These are phyloP conservation scores for Leucocoprinus leucothites DNA, from an alignment of 768 basidiomycete genomes.

Conservation along the genomic window DNA sequence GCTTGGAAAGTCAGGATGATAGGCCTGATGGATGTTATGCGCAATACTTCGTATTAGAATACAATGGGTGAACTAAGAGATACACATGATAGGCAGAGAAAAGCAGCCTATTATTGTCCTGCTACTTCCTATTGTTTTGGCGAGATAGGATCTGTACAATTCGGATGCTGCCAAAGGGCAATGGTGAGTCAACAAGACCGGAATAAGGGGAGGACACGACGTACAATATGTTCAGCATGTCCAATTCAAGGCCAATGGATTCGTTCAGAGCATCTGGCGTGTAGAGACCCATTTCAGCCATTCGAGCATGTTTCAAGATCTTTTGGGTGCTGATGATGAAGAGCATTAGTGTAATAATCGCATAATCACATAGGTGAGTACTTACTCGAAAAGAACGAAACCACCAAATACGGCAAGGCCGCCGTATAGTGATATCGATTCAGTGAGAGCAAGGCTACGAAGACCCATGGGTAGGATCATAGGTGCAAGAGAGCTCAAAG, in stretches of 20 bases:
- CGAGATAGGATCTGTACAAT: slow-evolving; percentile 77
- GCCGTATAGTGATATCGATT: slow-evolving; percentile 81
- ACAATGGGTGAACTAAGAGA: slow-evolving; percentile 3
- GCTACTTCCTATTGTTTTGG: slow-evolving; percentile 58
- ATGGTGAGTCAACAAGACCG: not conserved
- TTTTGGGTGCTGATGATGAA: slow-evolving; percentile 79
- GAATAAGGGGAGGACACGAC: slow-evolving; percentile 21
- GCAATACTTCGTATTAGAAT: not conserved
- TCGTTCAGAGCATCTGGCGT: slow-evolving; percentile 75
- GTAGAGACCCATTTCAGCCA: slow-evolving; percentile 66
- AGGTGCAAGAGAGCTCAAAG: slow-evolving; percentile 82
- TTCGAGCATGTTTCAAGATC: slow-evolving; percentile 71
- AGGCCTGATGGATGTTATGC: not conserved
- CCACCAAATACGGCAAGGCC: slow-evolving; percentile 86
- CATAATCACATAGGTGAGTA: not conserved
- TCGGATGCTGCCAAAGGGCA: slow-evolving; percentile 51
- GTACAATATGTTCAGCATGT: slow-evolving; percentile 89
- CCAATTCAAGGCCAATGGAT: slow-evolving; percentile 74
- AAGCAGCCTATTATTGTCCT: slow-evolving; percentile 6
- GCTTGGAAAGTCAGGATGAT: slow-evolving; percentile 48
- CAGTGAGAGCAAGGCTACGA: slow-evolving; percentile 70
- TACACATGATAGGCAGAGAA: not conserved
- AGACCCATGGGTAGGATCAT: slow-evolving; percentile 85
- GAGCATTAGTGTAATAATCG: not conserved
- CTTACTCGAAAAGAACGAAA: slow-evolving; percentile 85